These are phyloP conservation scores for Ligustrum vulgare DNA, from an alignment of 257 asterid genomes.

Conservation along the genomic window DNA sequence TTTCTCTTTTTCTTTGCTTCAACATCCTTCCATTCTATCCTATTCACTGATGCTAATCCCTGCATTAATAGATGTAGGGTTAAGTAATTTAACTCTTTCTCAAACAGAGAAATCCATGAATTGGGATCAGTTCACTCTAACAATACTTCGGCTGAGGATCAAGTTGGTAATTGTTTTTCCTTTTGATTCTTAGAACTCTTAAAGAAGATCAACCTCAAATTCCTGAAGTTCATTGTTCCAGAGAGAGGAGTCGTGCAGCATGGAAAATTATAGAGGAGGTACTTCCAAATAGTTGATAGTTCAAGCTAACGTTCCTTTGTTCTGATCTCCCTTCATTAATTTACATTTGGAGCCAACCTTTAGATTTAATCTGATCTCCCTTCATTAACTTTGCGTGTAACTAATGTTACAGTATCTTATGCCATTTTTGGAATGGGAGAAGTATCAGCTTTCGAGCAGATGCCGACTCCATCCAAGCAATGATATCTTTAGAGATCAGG, in stretches of 20 bases:
- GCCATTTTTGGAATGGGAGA: conserved; percentile 75
- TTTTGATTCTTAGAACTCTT: conserved; percentile 43
- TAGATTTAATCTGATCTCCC: neutral
- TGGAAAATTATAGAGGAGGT: conserved; percentile 83
- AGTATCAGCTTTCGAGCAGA: conserved; percentile 56
- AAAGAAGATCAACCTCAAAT: conserved; percentile 39
- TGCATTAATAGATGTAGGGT: neutral
- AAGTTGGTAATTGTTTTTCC: neutral
- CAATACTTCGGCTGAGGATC: neutral
- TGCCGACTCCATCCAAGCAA: conserved; percentile 84
- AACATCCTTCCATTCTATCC: neutral
- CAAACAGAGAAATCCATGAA: neutral
- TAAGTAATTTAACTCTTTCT: neutral
- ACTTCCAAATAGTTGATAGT: conserved; percentile 9
- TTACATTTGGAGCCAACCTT: conserved; percentile 4
- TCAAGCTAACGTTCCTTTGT: neutral
- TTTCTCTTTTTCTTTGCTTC: neutral
- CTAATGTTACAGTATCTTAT: conserved; percentile 65
- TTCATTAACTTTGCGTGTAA: conserved; percentile 20
- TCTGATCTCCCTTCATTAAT: conserved; percentile 5
- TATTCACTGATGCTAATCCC: neutral
- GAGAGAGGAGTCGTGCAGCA: conserved; percentile 94
- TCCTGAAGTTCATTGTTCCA: conserved; percentile 84
- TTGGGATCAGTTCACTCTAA: neutral
- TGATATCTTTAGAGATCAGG: conserved; percentile 87